phyloP scores from a whole-genome alignment of 306 rosid genomes.

The Mimosa bimucronata region DNA sequence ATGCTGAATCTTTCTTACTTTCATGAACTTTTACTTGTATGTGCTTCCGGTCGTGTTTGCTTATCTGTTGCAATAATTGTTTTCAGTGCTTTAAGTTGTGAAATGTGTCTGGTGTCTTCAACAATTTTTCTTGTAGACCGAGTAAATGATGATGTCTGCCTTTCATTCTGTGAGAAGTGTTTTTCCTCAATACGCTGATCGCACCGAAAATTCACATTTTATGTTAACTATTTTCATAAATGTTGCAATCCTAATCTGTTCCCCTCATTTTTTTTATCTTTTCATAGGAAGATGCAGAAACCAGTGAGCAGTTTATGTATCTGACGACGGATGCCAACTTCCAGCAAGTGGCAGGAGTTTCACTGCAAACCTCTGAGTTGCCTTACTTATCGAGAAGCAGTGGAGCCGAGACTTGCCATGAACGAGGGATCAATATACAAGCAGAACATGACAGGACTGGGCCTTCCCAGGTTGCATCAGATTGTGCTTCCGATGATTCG shows the following conservation, averaged over 20 bases:
- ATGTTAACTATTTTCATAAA: neutral
- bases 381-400: slow-evolving; percentile 41
- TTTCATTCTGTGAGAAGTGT: neutral
- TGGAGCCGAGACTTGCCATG: slow-evolving; percentile 40
- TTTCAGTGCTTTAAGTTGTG: neutral
- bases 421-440: slow-evolving; percentile 40
- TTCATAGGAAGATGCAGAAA: slow-evolving; percentile 58
- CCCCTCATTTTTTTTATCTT: neutral
- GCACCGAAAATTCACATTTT: neutral
- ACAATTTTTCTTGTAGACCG: neutral
- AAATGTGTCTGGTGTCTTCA: neutral
- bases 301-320: slow-evolving; percentile 55
- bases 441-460: slow-evolving; percentile 38
- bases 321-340: slow-evolving; percentile 49
- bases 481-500: slow-evolving; percentile 44
- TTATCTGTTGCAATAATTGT: neutral
- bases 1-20: neutral
- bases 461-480: slow-evolving; percentile 40
- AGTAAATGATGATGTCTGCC: neutral
- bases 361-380: slow-evolving; percentile 49
- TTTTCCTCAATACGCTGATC: neutral
- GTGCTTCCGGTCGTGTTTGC: slow-evolving; percentile 9
- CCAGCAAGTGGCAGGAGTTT: slow-evolving; percentile 47
- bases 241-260: slow-evolving; percentile 20
- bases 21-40: neutral